phyloP scores from a whole-genome alignment of 805 yeast species.

The Cyberlindnera bimundalis region DNA sequence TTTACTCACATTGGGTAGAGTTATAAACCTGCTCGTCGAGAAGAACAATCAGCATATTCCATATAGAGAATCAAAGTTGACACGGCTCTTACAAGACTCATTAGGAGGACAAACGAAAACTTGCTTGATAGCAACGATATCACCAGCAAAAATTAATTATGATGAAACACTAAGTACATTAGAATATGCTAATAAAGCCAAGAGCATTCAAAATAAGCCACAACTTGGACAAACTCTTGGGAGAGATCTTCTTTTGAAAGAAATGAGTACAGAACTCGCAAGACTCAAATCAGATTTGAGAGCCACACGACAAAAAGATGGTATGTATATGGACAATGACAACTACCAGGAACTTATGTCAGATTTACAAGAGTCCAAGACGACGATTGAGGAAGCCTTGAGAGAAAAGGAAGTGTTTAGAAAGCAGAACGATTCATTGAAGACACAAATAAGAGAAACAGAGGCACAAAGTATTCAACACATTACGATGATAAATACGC shows the following conservation, averaged over 20 bases:
- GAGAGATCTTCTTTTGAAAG: constrained; percentile 45
- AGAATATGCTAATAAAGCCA: constrained; percentile 86
- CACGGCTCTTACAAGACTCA: constrained; percentile 72
- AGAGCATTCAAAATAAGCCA: constrained; percentile 69
- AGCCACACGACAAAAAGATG: constrained; percentile 62
- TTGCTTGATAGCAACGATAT: constrained; percentile 79
- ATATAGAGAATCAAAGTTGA: constrained; percentile 76
- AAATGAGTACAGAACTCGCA: constrained; percentile 44
- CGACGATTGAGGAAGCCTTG: constrained; percentile 45
- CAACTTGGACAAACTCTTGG: constrained; percentile 59
- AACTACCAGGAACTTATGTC: constrained; percentile 52
- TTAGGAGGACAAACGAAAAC: constrained; percentile 89
- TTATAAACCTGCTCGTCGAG: constrained; percentile 71
- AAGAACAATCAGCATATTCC: constrained; percentile 68
- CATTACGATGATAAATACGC: constrained; percentile 24
- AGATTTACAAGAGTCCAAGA: constrained; percentile 46
- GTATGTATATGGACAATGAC: constrained; percentile 57
- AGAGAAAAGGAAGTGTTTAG: constrained; percentile 39
- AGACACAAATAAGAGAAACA: constrained; percentile 19
- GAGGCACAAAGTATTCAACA: constrained; percentile 24
- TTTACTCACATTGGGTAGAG: constrained; percentile 81
- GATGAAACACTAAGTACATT: constrained; percentile 84
- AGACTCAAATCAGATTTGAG: constrained; percentile 53
- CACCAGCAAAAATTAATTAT: constrained; percentile 73
- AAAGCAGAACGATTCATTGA: constrained; percentile 34